phyloP scores from a whole-genome alignment of 2,329 filamentous ascomycete species.

The Diplodia intermedia region DNA sequence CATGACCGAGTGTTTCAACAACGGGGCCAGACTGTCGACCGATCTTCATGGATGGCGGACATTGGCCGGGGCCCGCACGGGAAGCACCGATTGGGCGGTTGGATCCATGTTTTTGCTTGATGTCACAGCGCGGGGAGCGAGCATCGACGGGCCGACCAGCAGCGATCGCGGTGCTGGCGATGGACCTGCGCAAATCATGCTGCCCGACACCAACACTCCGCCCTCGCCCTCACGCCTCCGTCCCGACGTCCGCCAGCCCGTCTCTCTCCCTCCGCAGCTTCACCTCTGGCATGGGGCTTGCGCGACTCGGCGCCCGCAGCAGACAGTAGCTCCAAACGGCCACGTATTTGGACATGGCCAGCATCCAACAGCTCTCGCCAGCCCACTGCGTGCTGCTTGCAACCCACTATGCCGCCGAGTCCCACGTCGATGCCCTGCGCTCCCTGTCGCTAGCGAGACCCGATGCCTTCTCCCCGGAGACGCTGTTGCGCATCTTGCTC shows the following conservation, averaged over 20 bases:
- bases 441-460: constrained; percentile 64
- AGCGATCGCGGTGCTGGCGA: not conserved
- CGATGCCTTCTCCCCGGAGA: constrained; percentile 66
- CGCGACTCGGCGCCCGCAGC: not conserved
- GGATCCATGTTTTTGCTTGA: not conserved
- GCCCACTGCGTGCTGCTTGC: constrained; percentile 76
- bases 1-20: not conserved
- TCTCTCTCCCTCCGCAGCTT: not conserved
- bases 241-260: not conserved
- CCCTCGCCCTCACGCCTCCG: constrained; percentile 5
- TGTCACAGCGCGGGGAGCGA: constrained; percentile 5
- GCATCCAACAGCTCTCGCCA: constrained; percentile 56
- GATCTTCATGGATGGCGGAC: no score
- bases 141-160: constrained; percentile 1
- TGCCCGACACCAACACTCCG: not conserved
- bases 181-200: constrained; percentile 5
- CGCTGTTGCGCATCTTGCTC: constrained; percentile 75
- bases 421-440: constrained; percentile 69
- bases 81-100: not conserved
- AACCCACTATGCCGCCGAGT: constrained; percentile 70
- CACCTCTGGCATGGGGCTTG: constrained; percentile 2
- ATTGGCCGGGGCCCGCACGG: no score
- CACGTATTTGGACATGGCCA: constrained; percentile 27
- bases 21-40: not conserved
- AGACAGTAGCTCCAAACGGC: constrained; percentile 6